Percentiles rank a stretch among this genome's conserved stretches.
phyloP scores from a whole-genome alignment of 2,329 filamentous ascomycete species.

The Epichloe scottii region DNA sequence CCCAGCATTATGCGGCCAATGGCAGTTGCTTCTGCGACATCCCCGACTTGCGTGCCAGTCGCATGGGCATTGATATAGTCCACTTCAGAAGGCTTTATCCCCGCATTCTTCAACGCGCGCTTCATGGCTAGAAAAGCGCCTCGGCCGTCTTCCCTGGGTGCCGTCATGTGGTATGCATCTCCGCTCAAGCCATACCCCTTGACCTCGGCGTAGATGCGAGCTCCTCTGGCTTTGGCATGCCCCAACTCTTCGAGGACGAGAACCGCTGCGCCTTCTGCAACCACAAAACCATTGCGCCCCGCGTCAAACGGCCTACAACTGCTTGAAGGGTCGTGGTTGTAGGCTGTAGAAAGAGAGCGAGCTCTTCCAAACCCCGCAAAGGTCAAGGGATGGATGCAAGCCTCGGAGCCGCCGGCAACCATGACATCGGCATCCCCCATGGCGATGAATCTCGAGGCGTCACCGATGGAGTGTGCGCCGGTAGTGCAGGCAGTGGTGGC shows the following conservation, averaged over 20 bases:
- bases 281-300: slow-evolving; percentile 73
- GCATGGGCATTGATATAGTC: slow-evolving; percentile 96
- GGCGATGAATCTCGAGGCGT: slow-evolving; percentile 86
- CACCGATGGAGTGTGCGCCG: slow-evolving; percentile 85
- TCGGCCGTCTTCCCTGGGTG: slow-evolving; percentile 68
- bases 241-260: slow-evolving; percentile 81
- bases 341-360: slow-evolving; percentile 70
- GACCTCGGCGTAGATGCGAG: slow-evolving; percentile 77
- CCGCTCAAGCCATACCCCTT: slow-evolving; percentile 81
- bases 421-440: slow-evolving; percentile 88
- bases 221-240: slow-evolving; percentile 69
- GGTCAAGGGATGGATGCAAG: slow-evolving; percentile 88
- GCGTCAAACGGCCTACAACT: slow-evolving; percentile 83
- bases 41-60: slow-evolving; percentile 75
- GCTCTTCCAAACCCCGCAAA: slow-evolving; percentile 86
- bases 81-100: slow-evolving; percentile 54
- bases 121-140: slow-evolving; percentile 81
- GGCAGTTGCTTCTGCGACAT: slow-evolving; percentile 75
- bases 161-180: slow-evolving; percentile 89
- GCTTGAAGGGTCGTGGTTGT: slow-evolving; percentile 56
- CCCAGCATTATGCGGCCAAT: slow-evolving; percentile 69
- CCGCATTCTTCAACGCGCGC: slow-evolving; percentile 62
- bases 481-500: slow-evolving; percentile 94
- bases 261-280: slow-evolving; percentile 83
- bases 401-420: slow-evolving; percentile 89